Conservation (phyloP, 257 asterid genomes). For the Ballota nigra region DNA sequence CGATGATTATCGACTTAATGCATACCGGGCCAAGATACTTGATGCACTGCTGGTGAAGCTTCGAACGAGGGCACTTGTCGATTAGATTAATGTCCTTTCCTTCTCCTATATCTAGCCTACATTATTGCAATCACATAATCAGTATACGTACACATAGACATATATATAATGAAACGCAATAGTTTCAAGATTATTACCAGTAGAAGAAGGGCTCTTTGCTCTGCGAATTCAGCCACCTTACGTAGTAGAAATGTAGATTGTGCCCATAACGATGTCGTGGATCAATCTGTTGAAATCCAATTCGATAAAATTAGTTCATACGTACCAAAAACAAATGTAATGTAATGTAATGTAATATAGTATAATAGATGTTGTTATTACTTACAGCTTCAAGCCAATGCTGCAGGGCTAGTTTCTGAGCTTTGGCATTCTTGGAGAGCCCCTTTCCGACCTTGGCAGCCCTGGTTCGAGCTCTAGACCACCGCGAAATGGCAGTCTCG, state of each 20-base stretch:
- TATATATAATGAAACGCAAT: not conserved
- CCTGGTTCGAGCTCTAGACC: conserved; percentile 63
- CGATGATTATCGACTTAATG: not conserved
- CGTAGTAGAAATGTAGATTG: conserved; percentile 63
- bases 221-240: conserved; percentile 56
- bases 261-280: conserved; percentile 73
- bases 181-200: conserved; percentile 42
- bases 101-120: conserved; percentile 70
- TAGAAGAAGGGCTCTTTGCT: conserved; percentile 62
- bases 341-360: too few relatives aligned
- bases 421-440: conserved; percentile 50
- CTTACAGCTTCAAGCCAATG: conserved; percentile 76
- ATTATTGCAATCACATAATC: conserved; percentile 1
- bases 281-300: conserved; percentile 44
- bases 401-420: conserved; percentile 58
- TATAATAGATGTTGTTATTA: not conserved
- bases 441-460: conserved; percentile 75
- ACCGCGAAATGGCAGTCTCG: conserved; percentile 54
- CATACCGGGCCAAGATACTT: conserved; percentile 69
- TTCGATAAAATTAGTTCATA: conserved; percentile 17
- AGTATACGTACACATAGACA: not conserved
- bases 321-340: not conserved
- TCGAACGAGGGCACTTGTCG: conserved; percentile 60
- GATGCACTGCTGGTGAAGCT: conserved; percentile 71
- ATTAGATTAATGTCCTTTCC: conserved; percentile 57